Evolutionary conservation across 164 flowering plant species (phyloP), one percentile per base, ranked within the genome.

Genomic region (Liquidambar formosana): DNA sequence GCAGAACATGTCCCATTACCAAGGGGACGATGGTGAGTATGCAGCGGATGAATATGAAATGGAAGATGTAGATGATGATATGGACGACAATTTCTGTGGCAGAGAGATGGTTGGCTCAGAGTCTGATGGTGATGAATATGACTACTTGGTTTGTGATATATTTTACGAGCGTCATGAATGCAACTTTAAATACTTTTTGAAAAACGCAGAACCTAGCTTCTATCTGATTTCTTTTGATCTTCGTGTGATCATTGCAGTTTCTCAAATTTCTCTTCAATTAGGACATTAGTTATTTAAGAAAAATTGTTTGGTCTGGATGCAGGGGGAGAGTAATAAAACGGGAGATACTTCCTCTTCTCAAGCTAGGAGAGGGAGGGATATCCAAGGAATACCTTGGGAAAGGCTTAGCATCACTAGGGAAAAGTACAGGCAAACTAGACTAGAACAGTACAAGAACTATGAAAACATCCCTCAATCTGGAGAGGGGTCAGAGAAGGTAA

Each of bases 321-420:
- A 92, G n/a, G n/a, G n/a, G n/a, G n/a, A n/a, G 95, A 73, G 67
- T 64, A 79, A 78, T 56, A 89, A 79, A 66, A 60, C 79, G 46
- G 75, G 81, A 15, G 97, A 92, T 77, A 92, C 96, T 6, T 78
- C 91, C 9, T 79, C 96, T 70, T 94, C 89, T 53, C 82, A 88
- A 69, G 96, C 97, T 15, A 81, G 92, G 74, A 81, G 68, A 73
- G 97, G 96, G 22, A 86, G 78, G 67, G 97, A 92, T 73, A 88
- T 92, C 56, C 97, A 92, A 74, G 97, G 97, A 33, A 92, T 92
- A 59, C 97, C 97, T 22, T 92, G 97, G 97, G 92, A 90, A 12
- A 82, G 92, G 59, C 80, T 90, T 62, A 89, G 83, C 74, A 82
- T 90, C 51, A 80, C 91, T n/a, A 69, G 97, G 33, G 91, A 90